A percentile compares a stretch with the other conserved stretches of the same genome.
Evolutionary conservation across 176 grass and related monocot species (phyloP).

Genomic region (Chloris gayana): DNA sequence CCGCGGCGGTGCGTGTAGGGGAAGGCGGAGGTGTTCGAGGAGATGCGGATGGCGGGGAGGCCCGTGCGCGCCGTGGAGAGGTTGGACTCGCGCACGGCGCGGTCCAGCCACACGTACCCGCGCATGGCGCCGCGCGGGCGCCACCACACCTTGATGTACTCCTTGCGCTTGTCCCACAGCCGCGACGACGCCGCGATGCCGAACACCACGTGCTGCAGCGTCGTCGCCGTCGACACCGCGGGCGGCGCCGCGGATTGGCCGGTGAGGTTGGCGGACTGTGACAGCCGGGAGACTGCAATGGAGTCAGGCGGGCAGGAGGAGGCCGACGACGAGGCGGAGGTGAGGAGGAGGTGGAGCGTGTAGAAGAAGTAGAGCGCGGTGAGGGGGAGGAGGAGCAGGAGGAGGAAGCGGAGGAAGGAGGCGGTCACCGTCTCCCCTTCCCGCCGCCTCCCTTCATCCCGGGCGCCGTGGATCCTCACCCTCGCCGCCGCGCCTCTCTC

Average conservation of each 20-base stretch:
- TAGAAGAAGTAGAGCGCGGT: constrained; percentile 78
- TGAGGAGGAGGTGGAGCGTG: constrained; percentile 80
- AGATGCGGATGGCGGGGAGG: constrained; percentile 75
- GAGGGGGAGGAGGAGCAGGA: constrained; percentile 67
- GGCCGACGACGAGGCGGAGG: constrained; percentile 46
- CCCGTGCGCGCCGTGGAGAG: constrained; percentile 40
- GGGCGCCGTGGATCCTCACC: constrained; percentile 35
- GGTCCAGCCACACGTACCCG: constrained; percentile 93
- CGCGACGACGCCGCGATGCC: constrained; percentile 88
- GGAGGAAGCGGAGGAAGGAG: constrained; percentile 59
- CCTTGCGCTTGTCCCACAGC: constrained; percentile 86
- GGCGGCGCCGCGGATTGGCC: not conserved
- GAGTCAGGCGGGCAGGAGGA: constrained; percentile 44
- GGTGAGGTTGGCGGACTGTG: constrained; percentile 39
- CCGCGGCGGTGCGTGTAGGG: constrained; percentile 86
- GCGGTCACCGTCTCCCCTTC: constrained; percentile 52
- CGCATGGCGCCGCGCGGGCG: constrained; percentile 71
- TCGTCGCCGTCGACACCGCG: constrained; percentile 45
- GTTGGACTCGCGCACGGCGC: constrained; percentile 73
- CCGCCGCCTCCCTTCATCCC: constrained; percentile 55
- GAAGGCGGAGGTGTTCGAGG: constrained; percentile 72
- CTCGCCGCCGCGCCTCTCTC: not conserved
- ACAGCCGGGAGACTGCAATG: not conserved
- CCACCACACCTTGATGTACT: constrained; percentile 98
- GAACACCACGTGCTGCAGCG: constrained; percentile 91